Conservation (phyloP, 1,139 yeast species). For the Candida tunisiensis region DNA sequence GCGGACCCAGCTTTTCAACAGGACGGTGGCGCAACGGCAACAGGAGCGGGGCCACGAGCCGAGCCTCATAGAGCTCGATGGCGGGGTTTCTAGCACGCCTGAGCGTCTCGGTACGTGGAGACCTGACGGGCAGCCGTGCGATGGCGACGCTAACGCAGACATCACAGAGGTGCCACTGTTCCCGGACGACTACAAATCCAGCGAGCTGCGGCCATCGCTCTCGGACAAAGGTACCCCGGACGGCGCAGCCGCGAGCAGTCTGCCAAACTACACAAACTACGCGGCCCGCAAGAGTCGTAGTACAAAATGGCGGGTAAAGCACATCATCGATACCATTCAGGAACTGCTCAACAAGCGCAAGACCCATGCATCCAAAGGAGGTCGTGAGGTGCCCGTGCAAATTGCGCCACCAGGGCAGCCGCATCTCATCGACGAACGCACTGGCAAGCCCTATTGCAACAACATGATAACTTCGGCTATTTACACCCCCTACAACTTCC, state of each 20-base stretch:
- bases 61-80: not conserved
- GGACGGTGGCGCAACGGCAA: not conserved
- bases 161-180: not conserved
- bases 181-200: not conserved
- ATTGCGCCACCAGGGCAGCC: constrained; percentile 11
- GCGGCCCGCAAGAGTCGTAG: not conserved
- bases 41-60: not conserved
- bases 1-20: not conserved
- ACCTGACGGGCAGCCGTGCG: too few species aligned
- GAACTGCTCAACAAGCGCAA: not conserved
- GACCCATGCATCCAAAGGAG: constrained; percentile 42
- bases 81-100: not conserved
- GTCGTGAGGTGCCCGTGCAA: constrained; percentile 57
- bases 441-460: constrained; percentile 40
- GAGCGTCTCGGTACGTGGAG: constrained; percentile 1
- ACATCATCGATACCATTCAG: not conserved
- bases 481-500: constrained; percentile 62
- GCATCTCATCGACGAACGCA: constrained; percentile 45
- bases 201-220: not conserved
- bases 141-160: not conserved
- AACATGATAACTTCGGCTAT: constrained; percentile 77
- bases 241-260: not conserved
- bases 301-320: not conserved
- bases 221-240: not conserved
- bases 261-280: not conserved